Percentiles rank a stretch among this genome's conserved stretches.
Conservation (phyloP, 768 basidiomycete species). For the Boletus rex-veris region DNA sequence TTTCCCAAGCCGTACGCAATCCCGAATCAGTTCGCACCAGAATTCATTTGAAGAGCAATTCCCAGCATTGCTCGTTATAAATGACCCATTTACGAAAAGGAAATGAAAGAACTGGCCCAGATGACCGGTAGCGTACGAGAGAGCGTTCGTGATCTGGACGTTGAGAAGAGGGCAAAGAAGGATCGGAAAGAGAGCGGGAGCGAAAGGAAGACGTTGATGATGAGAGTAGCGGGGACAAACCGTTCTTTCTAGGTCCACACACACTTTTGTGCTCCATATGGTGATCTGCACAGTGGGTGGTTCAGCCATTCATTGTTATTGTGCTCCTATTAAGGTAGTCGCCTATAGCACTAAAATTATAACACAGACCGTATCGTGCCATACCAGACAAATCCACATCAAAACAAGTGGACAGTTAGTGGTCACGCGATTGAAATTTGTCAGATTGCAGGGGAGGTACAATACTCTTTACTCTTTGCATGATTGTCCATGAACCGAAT, state of each 20-base stretch:
- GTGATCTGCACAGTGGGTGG: background rate
- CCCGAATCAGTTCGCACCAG: conserved; percentile 12
- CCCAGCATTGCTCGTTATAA: conserved; percentile 4
- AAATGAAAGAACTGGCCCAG: conserved; percentile 8
- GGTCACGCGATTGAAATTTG: conserved; percentile 14
- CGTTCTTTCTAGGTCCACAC: background rate
- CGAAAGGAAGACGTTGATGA: background rate
- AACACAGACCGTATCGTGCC: background rate
- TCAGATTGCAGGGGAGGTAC: conserved; percentile 30
- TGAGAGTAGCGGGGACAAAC: background rate
- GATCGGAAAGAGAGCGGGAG: background rate
- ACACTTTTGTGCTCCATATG: conserved; percentile 5
- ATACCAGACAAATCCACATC: background rate
- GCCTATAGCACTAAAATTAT: background rate
- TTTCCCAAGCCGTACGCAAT: conserved; percentile 9
- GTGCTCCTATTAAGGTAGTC: background rate
- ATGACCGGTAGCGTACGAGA: background rate
- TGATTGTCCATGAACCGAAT: conserved; percentile 18
- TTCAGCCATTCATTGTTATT: background rate
- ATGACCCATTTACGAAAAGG: conserved; percentile 2
- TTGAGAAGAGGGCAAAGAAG: conserved; percentile 8
- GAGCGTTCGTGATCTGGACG: background rate
- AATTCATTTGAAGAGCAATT: conserved; percentile 15
- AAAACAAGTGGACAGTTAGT: background rate
- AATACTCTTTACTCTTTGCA: conserved; percentile 30